Conservation (phyloP, 2,329 filamentous ascomycete genomes). For the Colletotrichum acutatum region DNA sequence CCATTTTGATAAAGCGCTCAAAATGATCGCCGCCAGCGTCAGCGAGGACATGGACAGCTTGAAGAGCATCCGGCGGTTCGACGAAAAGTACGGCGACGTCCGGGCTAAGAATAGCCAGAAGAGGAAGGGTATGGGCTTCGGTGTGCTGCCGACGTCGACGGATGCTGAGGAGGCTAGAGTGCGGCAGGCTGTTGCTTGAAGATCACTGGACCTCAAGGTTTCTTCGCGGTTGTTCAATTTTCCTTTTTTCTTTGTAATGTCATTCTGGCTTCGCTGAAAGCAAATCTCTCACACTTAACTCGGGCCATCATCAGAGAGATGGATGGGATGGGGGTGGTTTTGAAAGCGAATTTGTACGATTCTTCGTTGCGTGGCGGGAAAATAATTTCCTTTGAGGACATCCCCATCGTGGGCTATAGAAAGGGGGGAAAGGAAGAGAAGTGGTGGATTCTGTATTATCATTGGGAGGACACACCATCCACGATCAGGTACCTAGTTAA, state of each 20-base stretch:
- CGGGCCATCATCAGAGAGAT: too few relatives aligned
- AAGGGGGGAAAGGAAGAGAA: not conserved
- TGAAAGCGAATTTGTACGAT: not conserved
- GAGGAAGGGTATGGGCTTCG: conserved; percentile 68
- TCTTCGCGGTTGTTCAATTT: too few relatives aligned
- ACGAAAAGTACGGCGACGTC: conserved; percentile 91
- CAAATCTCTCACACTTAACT: not conserved
- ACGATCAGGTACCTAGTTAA: not conserved
- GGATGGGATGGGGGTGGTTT: too few relatives aligned
- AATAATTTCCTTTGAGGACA: not conserved
- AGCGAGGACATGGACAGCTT: conserved; percentile 93
- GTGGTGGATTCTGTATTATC: not conserved
- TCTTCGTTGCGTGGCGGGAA: not conserved
- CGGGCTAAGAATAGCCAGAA: conserved; percentile 63
- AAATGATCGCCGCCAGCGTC: conserved; percentile 91
- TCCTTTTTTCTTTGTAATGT: not conserved
- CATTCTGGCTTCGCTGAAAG: not conserved
- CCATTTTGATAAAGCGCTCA: conserved; percentile 88
- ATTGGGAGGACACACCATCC: not conserved
- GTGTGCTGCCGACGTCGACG: conserved; percentile 51
- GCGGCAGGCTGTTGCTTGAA: conserved; percentile 39
- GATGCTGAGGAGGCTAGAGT: conserved; percentile 60
- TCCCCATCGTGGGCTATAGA: not conserved
- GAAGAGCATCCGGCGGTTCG: conserved; percentile 90
- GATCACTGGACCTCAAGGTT: not conserved